These are phyloP conservation scores for Carex parvula DNA, from an alignment of 176 grass and related monocot species.

Conservation along the genomic window DNA sequence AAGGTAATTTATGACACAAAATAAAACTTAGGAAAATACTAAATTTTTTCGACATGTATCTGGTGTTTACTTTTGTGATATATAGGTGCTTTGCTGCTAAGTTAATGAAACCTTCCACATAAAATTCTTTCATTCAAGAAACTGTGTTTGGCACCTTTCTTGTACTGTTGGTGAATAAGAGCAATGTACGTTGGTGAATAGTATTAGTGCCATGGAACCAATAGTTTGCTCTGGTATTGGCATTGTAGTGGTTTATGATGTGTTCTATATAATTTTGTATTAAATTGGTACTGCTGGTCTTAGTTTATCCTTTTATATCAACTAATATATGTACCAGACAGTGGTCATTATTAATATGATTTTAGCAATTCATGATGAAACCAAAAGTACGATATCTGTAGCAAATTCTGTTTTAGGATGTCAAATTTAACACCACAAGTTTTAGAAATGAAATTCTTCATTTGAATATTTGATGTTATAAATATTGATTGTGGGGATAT, in stretches of 20 bases:
- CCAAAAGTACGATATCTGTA: not conserved
- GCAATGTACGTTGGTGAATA: not conserved
- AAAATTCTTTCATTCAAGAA: not conserved
- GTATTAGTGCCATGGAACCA: not conserved
- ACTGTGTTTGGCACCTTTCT: not conserved
- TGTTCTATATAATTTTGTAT: not conserved
- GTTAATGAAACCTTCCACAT: not conserved
- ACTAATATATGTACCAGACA: too few species aligned
- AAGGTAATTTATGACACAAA: conserved; percentile 39
- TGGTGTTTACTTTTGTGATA: not conserved
- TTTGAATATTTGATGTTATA: not conserved
- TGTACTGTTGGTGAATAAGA: too few species aligned
- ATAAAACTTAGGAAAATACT: not conserved
- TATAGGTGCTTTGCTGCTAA: not conserved
- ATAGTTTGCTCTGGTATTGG: not conserved
- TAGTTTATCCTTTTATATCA: too few species aligned
- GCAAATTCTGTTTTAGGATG: not conserved
- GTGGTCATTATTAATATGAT: too few species aligned
- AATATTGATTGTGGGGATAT: not conserved
- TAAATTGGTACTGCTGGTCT: not conserved
- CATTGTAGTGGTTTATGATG: not conserved
- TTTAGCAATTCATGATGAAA: not conserved
- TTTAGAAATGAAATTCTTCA: not conserved
- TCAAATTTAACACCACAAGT: not conserved
- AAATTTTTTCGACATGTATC: not conserved